Evolutionary conservation across 192 early-diverging fungal genomes (phyloP).

Genomic region (Entomortierella chlamydospora): DNA sequence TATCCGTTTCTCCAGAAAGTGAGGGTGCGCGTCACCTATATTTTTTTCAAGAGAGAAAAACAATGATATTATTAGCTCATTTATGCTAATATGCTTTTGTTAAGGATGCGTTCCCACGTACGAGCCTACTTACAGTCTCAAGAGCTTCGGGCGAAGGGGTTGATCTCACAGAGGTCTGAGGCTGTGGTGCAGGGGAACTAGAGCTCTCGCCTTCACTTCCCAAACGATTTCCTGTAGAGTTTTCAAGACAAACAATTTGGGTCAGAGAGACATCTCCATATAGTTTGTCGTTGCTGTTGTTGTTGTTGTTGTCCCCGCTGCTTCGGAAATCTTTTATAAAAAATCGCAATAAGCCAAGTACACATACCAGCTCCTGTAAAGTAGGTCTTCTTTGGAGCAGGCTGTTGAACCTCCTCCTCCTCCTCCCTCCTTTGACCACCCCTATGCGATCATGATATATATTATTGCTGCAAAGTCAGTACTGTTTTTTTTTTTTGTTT

Average conservation of each 20-base stretch:
- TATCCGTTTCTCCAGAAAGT: slow-evolving; percentile 98
- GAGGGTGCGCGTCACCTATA: slow-evolving; percentile 74
- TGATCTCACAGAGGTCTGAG: slow-evolving; percentile 21
- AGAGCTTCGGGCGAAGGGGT: slow-evolving; percentile 31
- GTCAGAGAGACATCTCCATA: no score
- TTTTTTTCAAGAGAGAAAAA: neutral
- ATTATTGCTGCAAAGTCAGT: neutral
- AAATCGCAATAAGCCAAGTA: no score
- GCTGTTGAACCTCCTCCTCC: slow-evolving; percentile 26
- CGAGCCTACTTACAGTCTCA: slow-evolving; percentile 19
- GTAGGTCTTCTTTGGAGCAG: slow-evolving; percentile 26
- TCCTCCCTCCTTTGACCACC: slow-evolving; percentile 40
- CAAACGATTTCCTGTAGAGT: slow-evolving; percentile 53
- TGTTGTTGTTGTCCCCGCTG: no score
- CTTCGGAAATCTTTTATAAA: no score
- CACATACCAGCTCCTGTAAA: slow-evolving; percentile 49
- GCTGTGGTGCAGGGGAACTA: slow-evolving; percentile 2
- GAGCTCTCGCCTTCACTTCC: slow-evolving; percentile 68
- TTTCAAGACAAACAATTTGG: no score
- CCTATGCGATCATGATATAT: slow-evolving; percentile 2
- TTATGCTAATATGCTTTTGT: neutral
- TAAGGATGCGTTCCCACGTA: neutral
- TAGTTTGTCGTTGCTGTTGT: no score
- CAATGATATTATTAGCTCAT: neutral
- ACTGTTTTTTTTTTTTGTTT: neutral